Conservation (phyloP, 768 basidiomycete genomes). For the Hirschioporus abietinus region DNA sequence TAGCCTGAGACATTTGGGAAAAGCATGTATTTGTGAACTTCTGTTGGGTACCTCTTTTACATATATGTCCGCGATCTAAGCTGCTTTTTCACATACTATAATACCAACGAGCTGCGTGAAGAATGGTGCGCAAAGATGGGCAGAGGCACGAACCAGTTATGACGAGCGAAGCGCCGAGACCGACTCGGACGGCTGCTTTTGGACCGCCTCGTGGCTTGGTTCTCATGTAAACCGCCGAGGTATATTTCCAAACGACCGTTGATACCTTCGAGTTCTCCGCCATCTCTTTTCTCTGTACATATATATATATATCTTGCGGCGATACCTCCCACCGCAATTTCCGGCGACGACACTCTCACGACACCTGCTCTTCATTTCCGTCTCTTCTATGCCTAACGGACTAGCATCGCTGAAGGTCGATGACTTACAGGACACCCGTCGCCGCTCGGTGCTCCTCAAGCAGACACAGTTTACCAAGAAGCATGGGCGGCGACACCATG, state of each 20-base stretch:
- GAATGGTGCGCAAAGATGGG: not conserved
- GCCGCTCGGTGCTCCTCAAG: constrained; percentile 24
- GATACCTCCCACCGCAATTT: not conserved
- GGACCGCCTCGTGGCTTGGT: not conserved
- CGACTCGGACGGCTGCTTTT: not conserved
- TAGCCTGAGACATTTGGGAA: not conserved
- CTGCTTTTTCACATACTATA: no score
- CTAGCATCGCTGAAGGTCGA: not conserved
- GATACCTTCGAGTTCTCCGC: not conserved
- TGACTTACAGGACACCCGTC: not conserved
- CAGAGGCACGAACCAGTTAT: not conserved
- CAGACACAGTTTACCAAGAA: constrained; percentile 56
- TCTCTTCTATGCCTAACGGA: not conserved
- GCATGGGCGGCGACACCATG: constrained; percentile 60
- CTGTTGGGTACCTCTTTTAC: not conserved
- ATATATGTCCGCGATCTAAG: not conserved
- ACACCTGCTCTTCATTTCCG: not conserved
- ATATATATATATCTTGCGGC: not conserved
- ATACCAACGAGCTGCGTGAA: not conserved
- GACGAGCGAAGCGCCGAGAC: not conserved
- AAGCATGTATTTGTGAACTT: not conserved
- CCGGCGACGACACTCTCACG: not conserved
- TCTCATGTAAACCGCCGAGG: constrained; percentile 1
- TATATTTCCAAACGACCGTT: not conserved
- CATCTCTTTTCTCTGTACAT: not conserved